These are phyloP conservation scores for Colletotrichum camelliae DNA, from an alignment of 2,329 filamentous ascomycete genomes.

Conservation along the genomic window DNA sequence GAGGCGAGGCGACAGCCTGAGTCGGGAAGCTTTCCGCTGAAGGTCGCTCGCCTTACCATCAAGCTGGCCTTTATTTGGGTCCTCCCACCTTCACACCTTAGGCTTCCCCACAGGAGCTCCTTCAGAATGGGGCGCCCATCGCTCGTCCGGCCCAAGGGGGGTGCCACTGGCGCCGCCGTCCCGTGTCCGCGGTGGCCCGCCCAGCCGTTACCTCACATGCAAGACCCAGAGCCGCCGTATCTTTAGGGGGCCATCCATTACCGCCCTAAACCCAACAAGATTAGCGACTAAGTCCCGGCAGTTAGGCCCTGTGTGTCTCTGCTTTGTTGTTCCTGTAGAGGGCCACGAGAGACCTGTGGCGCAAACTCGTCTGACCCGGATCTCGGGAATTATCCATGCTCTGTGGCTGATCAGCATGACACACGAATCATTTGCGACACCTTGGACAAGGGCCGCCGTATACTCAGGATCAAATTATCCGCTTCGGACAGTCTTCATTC, in stretches of 20 bases:
- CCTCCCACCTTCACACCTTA: background rate
- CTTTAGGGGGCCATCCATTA: background rate
- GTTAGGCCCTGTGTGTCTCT: background rate
- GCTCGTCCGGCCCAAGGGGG: background rate
- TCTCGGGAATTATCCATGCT: constrained; percentile 10
- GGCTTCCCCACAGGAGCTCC: constrained; percentile 11
- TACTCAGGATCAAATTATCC: background rate
- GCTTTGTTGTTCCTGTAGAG: background rate
- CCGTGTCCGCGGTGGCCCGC: constrained; percentile 8
- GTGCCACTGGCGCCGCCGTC: constrained; percentile 14
- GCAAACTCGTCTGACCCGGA: background rate
- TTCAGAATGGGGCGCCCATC: constrained; percentile 3
- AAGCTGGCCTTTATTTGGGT: background rate
- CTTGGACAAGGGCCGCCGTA: background rate
- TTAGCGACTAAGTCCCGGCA: constrained; percentile 6
- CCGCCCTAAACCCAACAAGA: constrained; percentile 4
- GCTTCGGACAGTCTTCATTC: background rate
- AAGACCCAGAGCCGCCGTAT: background rate
- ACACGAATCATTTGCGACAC: background rate
- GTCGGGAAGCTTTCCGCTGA: constrained; percentile 1
- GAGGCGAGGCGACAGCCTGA: background rate
- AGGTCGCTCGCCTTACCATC: background rate
- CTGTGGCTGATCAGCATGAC: constrained; percentile 3
- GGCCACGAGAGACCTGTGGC: background rate
- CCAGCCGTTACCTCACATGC: constrained; percentile 7